Evolutionary conservation across 2,329 filamentous ascomycete species (phyloP), one percentile per base, ranked within the genome.

Genomic region (Stagonosporopsis vannaccii): DNA sequence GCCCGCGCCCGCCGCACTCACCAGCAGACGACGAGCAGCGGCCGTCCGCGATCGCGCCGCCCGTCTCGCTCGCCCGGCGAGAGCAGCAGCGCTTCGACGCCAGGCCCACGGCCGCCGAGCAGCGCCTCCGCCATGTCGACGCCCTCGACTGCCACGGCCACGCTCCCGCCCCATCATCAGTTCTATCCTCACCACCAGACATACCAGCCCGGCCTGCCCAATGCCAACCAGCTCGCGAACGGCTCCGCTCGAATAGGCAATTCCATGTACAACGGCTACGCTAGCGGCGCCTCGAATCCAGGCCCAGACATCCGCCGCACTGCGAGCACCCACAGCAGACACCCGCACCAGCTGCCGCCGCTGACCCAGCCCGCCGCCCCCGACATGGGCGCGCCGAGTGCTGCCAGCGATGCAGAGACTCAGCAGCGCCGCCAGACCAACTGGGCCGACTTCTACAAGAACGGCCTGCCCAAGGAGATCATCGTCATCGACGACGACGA

Each of bases 401-500:
- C 60, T 7, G 61, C 41, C 37, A 56, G 63, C 42, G 55, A 66
- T 12, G 39, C 23, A 13, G 47, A 43, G 8, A 19, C 15, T 53
- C 54, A 54, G 26, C 59, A 65, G 23, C 68, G 71, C 46, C 67
- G 70, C 35, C 71, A 73, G 51, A 68, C 74, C 23, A 70, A 79
- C 65, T 79, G 77, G 77, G 65, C 65, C 52, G 75, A 77, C 60
- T 79, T 78, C 60, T 79, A 78, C 68, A 76, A 75, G 58, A 77
- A 78, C 60, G 77, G 77, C 59, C 62, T 78, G 49, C 81, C 81
- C 19, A 77, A 79, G 51, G 81, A 83, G 65, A 78, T 83, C 65
- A 83, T 83, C 62, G 78, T 81, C 48, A 83, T 83, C 47, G 81
- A 82, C 69, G 80, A 82, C 63, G 79, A 81, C 63, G 76, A 75